Conservation (phyloP, 2,329 filamentous ascomycete species). For the Rhexocercosporidium sp. region DNA sequence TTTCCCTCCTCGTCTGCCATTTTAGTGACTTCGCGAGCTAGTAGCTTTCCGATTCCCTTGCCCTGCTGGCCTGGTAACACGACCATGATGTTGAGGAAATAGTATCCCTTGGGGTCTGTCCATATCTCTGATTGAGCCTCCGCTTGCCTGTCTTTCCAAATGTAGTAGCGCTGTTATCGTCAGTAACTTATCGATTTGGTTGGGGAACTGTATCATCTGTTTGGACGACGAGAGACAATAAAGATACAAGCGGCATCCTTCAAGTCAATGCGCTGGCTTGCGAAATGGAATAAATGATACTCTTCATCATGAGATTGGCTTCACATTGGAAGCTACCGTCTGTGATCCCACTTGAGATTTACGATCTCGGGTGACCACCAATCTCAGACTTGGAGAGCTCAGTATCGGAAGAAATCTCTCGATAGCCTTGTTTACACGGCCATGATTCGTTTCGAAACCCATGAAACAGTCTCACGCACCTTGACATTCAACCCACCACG, state of each 20-base stretch:
- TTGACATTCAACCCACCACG: slow-evolving; percentile 70
- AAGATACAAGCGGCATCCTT: neutral
- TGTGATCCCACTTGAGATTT: slow-evolving; percentile 2
- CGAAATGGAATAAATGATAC: neutral
- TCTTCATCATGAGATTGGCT: neutral
- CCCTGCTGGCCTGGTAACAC: slow-evolving; percentile 70
- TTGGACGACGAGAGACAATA: neutral
- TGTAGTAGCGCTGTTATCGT: slow-evolving; percentile 62
- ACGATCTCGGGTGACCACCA: neutral
- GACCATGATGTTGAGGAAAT: slow-evolving; percentile 78
- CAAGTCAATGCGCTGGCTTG: too few species aligned
- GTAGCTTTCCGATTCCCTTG: slow-evolving; percentile 65
- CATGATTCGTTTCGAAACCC: slow-evolving; percentile 7
- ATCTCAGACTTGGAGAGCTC: neutral
- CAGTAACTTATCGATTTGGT: neutral
- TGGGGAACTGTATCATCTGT: too few species aligned
- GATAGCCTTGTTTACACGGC: slow-evolving; percentile 8
- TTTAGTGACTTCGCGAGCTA: slow-evolving; percentile 68
- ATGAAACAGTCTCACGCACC: slow-evolving; percentile 41
- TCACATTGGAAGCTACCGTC: neutral
- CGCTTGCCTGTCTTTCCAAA: slow-evolving; percentile 72
- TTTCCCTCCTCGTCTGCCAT: slow-evolving; percentile 67
- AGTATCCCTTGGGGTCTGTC: slow-evolving; percentile 71
- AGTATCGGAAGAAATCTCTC: neutral
- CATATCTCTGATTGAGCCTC: slow-evolving; percentile 66